Conservation (phyloP, 75 land plant genomes). For the Cryptomeria japonica region DNA sequence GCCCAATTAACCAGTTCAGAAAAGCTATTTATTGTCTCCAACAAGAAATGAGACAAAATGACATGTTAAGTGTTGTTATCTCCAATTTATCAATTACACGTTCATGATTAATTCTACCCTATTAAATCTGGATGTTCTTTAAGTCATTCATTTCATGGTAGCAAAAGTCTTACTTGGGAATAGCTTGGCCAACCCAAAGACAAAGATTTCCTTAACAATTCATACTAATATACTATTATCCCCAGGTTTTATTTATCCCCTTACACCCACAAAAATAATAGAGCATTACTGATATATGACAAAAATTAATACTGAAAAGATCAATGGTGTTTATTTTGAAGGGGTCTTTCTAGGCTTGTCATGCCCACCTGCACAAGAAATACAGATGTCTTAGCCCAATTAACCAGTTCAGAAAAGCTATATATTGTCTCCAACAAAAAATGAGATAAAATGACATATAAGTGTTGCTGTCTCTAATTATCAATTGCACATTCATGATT, state of each 20-base stretch:
- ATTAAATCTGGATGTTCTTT: not conserved
- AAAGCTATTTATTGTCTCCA: not conserved
- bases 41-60: not conserved
- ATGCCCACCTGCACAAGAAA: not conserved
- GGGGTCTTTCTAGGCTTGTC: not conserved
- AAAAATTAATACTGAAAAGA: too few relatives aligned
- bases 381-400: not conserved
- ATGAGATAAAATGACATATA: conserved; percentile 1
- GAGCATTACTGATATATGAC: too few relatives aligned
- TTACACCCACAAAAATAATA: too few relatives aligned
- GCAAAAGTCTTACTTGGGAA: too few relatives aligned
- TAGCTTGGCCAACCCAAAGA: too few relatives aligned
- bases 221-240: too few relatives aligned
- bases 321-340: not conserved
- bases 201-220: too few relatives aligned
- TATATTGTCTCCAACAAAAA: not conserved
- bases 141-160: too few relatives aligned
- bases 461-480: not conserved
- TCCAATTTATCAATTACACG: not conserved
- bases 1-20: not conserved
- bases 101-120: not conserved
- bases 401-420: not conserved
- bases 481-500: not conserved
- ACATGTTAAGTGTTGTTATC: not conserved
- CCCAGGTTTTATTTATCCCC: too few relatives aligned